These are phyloP conservation scores for Neoascochyta sp. DNA, from an alignment of 2,329 filamentous ascomycete species.

Conservation along the genomic window DNA sequence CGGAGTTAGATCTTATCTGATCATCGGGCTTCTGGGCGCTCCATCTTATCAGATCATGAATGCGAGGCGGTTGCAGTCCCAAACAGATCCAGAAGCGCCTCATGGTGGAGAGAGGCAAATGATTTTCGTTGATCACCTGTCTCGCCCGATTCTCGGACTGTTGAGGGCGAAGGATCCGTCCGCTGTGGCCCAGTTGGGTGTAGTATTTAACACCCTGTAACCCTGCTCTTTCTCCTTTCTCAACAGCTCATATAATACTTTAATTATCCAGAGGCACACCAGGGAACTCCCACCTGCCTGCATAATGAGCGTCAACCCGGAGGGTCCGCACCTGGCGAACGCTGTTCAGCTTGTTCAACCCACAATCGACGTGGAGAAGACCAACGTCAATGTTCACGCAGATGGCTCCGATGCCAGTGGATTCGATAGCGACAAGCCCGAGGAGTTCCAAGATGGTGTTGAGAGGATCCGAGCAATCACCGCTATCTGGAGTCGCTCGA, in stretches of 20 bases:
- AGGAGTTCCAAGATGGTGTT: conserved; percentile 38
- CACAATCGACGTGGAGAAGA: conserved; percentile 23
- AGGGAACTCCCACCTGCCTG: no score
- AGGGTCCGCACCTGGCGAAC: conserved; percentile 8
- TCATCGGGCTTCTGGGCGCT: conserved; percentile 15
- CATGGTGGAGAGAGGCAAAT: conserved; percentile 15
- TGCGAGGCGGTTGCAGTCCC: conserved; percentile 9
- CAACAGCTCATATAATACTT: no score
- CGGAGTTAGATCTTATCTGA: conserved; percentile 25
- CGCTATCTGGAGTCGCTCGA: conserved; percentile 38
- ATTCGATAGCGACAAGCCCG: conserved; percentile 16
- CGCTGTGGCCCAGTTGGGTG: no score
- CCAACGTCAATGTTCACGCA: conserved; percentile 6
- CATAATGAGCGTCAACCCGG: conserved; percentile 12
- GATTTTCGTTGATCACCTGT: conserved; percentile 17
- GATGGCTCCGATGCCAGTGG: conserved; percentile 12
- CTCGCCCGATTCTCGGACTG: conserved; percentile 23
- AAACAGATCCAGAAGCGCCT: conserved; percentile 21
- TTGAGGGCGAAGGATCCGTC: no score
- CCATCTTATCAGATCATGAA: conserved; percentile 31
- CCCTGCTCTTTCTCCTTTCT: conserved; percentile 8
- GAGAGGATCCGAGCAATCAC: conserved; percentile 42
- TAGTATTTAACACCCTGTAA: no score
- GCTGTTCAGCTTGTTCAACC: conserved; percentile 12
- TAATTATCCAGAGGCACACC: no score